These are phyloP conservation scores for Pulveroboletus ravenelii DNA, from an alignment of 768 basidiomycete genomes.

Conservation along the genomic window DNA sequence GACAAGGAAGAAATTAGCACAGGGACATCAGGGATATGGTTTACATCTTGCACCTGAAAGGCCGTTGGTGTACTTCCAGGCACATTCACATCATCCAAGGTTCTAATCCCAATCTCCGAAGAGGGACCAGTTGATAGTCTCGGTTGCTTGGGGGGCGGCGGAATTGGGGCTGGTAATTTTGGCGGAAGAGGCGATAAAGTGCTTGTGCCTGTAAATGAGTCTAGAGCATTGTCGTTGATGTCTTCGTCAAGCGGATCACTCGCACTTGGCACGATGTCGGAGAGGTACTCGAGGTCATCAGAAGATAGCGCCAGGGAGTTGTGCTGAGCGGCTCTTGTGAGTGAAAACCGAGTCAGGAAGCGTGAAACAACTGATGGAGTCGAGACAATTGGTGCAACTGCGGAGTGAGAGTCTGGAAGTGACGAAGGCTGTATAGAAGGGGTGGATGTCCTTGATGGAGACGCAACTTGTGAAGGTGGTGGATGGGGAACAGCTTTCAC, in stretches of 20 bases:
- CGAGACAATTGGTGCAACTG: constrained; percentile 11
- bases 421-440: constrained; percentile 10
- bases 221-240: constrained; percentile 32
- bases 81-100: neutral
- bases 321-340: constrained; percentile 37
- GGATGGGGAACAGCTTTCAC: constrained; percentile 10
- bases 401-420: constrained; percentile 2
- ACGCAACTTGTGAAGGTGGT: constrained; percentile 10
- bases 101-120: constrained; percentile 2
- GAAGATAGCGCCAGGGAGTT: constrained; percentile 67
- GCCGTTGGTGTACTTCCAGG: neutral
- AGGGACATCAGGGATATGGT: constrained; percentile 7
- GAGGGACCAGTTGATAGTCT: constrained; percentile 13
- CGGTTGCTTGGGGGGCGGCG: constrained; percentile 32
- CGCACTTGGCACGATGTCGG: constrained; percentile 57
- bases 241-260: constrained; percentile 37
- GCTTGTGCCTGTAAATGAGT: constrained; percentile 39
- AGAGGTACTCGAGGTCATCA: constrained; percentile 80
- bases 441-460: constrained; percentile 13
- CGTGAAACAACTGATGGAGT: constrained; percentile 74
- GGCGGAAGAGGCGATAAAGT: constrained; percentile 38
- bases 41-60: constrained; percentile 1
- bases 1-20: constrained; percentile 23
- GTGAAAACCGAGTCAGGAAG: constrained; percentile 74
- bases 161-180: constrained; percentile 45